These are phyloP conservation scores for Zasmidium citrigriseum DNA, from an alignment of 2,329 filamentous ascomycete genomes.

Conservation along the genomic window DNA sequence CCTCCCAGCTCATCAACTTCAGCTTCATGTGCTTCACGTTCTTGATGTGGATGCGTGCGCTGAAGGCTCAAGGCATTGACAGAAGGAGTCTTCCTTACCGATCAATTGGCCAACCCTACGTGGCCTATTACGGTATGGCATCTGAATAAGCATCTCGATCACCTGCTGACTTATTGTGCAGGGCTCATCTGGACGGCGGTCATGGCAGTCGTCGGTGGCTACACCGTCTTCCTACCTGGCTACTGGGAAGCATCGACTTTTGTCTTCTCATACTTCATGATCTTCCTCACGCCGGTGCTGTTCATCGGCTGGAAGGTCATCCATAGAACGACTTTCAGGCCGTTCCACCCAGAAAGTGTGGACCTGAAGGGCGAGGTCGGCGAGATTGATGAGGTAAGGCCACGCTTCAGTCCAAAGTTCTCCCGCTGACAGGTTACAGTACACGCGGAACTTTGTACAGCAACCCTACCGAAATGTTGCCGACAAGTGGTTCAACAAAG, in stretches of 20 bases:
- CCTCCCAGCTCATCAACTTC: slow-evolving; percentile 74
- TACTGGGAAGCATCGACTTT: slow-evolving; percentile 69
- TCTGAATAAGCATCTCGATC: neutral
- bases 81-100: slow-evolving; percentile 67
- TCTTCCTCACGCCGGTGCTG: slow-evolving; percentile 67
- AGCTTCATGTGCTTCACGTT: slow-evolving; percentile 69
- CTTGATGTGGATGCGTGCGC: slow-evolving; percentile 68
- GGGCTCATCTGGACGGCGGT: slow-evolving; percentile 60
- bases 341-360: slow-evolving; percentile 55
- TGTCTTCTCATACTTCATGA: slow-evolving; percentile 72
- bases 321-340: slow-evolving; percentile 60
- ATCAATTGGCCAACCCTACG: slow-evolving; percentile 67
- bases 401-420: slow-evolving; percentile 33
- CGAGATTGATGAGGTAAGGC: slow-evolving; percentile 59
- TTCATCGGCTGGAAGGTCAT: slow-evolving; percentile 71
- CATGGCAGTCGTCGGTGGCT: slow-evolving; percentile 76
- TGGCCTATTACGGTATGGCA: slow-evolving; percentile 70
- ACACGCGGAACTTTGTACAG: slow-evolving; percentile 24
- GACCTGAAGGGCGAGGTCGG: slow-evolving; percentile 65
- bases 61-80: slow-evolving; percentile 67
- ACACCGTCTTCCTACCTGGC: slow-evolving; percentile 70
- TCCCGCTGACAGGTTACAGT: slow-evolving; percentile 32
- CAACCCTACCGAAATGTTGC: slow-evolving; percentile 34
- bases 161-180: too few relatives aligned
- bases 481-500: slow-evolving; percentile 46